These are phyloP conservation scores for Aaosphaeria pasadenensis DNA, from an alignment of 2,329 filamentous ascomycete genomes.

Conservation along the genomic window DNA sequence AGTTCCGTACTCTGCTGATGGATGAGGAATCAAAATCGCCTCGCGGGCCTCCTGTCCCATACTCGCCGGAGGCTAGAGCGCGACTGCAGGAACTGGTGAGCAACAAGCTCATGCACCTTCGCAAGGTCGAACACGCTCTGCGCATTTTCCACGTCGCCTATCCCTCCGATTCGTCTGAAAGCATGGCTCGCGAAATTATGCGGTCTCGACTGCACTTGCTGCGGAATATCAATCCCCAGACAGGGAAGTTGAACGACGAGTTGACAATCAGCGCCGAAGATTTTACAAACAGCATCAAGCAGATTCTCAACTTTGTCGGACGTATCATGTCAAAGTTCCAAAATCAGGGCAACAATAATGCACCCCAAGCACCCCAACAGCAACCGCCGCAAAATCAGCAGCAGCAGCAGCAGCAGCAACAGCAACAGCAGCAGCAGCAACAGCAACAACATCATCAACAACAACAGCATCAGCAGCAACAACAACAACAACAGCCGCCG, in stretches of 20 bases:
- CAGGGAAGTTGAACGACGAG: conserved; percentile 25
- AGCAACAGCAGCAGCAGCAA: conserved; percentile 7
- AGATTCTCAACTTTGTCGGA: conserved; percentile 24
- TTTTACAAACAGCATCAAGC: conserved; percentile 20
- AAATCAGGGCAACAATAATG: conserved; percentile 6
- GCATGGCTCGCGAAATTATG: conserved; percentile 23
- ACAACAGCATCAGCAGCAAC: conserved; percentile 13
- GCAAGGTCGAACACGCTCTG: conserved; percentile 29
- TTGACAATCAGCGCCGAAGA: conserved; percentile 26
- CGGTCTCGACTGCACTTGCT: conserved; percentile 20
- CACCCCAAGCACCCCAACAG: conserved; percentile 12
- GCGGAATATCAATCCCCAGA: conserved; percentile 24
- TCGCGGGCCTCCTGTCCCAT: conserved; percentile 15
- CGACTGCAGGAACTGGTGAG: conserved; percentile 25
- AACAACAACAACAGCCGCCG: conserved; percentile 6
- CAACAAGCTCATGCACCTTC: conserved; percentile 21
- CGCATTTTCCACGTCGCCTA: conserved; percentile 28
- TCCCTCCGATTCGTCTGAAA: conserved; percentile 21
- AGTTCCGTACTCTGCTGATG: conserved; percentile 22
- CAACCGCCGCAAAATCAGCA: background rate
- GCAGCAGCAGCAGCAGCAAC: background rate
- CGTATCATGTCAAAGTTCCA: conserved; percentile 24
- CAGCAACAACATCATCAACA: conserved; percentile 13
- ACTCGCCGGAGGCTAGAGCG: conserved; percentile 18
- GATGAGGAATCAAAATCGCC: conserved; percentile 27